A percentile compares a stretch with the other conserved stretches of the same genome.
Conservation (phyloP, 768 basidiomycete species). For the Gelatoporia subvermispora region DNA sequence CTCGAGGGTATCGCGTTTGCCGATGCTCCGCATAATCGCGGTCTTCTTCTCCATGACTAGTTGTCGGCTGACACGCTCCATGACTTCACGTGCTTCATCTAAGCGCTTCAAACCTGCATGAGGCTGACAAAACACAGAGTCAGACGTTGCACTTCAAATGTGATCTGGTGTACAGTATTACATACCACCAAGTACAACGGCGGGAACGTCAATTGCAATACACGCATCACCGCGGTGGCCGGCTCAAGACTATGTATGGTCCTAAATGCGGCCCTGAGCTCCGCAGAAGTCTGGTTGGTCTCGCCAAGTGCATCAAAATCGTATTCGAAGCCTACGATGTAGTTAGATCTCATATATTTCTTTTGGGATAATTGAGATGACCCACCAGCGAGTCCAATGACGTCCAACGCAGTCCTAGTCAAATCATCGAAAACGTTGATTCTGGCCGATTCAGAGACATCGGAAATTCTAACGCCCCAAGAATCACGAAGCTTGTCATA, state of each 20-base stretch:
- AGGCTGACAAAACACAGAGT: slow-evolving; percentile 1
- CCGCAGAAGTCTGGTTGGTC: slow-evolving; percentile 21
- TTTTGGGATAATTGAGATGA: no score
- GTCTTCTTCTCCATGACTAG: slow-evolving; percentile 31
- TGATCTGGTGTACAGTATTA: no score
- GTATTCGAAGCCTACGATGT: slow-evolving; percentile 29
- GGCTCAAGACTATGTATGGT: slow-evolving; percentile 14
- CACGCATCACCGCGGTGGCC: neutral
- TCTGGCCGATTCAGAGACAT: slow-evolving; percentile 3
- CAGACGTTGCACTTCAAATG: no score
- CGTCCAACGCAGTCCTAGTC: slow-evolving; percentile 31
- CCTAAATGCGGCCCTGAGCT: slow-evolving; percentile 26
- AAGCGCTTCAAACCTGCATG: slow-evolving; percentile 2
- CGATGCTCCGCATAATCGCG: slow-evolving; percentile 25
- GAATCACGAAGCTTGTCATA: slow-evolving; percentile 2
- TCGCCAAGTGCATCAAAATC: slow-evolving; percentile 26
- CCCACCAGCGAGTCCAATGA: slow-evolving; percentile 37
- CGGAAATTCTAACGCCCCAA: neutral
- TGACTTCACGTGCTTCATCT: slow-evolving; percentile 12
- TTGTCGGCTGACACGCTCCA: slow-evolving; percentile 24
- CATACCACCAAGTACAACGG: slow-evolving; percentile 18
- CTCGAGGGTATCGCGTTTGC: slow-evolving; percentile 28
- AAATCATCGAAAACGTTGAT: slow-evolving; percentile 31
- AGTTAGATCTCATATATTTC: neutral
- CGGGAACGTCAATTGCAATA: slow-evolving; percentile 15